Conservation (phyloP, 2,329 filamentous ascomycete genomes). For the Penicillium sp. region DNA sequence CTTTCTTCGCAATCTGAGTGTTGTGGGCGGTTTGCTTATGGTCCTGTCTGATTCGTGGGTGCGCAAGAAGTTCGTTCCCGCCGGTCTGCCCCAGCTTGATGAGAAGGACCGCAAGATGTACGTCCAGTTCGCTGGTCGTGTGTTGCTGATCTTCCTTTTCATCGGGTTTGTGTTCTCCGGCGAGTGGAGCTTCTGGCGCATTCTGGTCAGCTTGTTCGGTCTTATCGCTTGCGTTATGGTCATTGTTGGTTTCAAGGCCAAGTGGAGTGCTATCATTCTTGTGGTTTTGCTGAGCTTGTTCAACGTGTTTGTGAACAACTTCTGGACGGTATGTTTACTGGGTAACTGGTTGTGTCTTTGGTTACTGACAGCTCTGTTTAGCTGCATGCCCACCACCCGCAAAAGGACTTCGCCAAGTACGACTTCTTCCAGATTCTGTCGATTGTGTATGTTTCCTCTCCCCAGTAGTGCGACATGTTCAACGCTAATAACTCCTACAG, state of each 20-base stretch:
- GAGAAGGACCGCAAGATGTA: slow-evolving; percentile 99
- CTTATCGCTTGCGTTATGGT: slow-evolving; percentile 96
- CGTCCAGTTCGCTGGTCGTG: slow-evolving; percentile 94
- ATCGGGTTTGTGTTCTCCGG: slow-evolving; percentile 94
- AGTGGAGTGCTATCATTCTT: slow-evolving; percentile 93
- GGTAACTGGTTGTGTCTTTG: neutral
- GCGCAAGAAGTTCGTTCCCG: slow-evolving; percentile 94
- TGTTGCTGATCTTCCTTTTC: slow-evolving; percentile 96
- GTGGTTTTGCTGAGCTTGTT: slow-evolving; percentile 95
- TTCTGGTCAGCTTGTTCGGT: slow-evolving; percentile 79
- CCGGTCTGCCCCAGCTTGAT: slow-evolving; percentile 87
- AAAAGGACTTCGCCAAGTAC: slow-evolving; percentile 99
- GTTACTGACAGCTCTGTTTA: slow-evolving; percentile 40
- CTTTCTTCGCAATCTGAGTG: slow-evolving; percentile 97
- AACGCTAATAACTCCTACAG: slow-evolving; percentile 35
- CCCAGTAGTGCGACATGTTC: neutral
- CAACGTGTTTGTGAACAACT: slow-evolving; percentile 98
- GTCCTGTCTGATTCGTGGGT: slow-evolving; percentile 98
- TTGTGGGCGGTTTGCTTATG: slow-evolving; percentile 96
- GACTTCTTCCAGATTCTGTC: slow-evolving; percentile 99
- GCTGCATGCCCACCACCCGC: slow-evolving; percentile 96
- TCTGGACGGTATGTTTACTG: slow-evolving; percentile 84
- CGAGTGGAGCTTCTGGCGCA: slow-evolving; percentile 84
- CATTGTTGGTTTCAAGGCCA: slow-evolving; percentile 98
- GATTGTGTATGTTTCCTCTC: slow-evolving; percentile 67